These are phyloP conservation scores for Globisporangium acanthophoron DNA, from an alignment of 352 stramenopile genomes.

Conservation along the genomic window DNA sequence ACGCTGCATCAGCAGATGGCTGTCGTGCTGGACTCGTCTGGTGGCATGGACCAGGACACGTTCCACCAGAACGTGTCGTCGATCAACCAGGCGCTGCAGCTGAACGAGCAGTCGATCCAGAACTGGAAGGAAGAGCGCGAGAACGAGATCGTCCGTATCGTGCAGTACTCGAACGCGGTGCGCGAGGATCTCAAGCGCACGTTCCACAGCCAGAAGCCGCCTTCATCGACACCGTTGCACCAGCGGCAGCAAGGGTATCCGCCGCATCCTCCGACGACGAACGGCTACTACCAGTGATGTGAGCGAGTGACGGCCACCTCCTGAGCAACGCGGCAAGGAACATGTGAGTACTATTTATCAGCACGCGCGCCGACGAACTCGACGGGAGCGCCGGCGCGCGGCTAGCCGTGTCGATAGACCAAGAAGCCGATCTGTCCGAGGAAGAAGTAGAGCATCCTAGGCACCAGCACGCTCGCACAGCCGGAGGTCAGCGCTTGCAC, in stretches of 20 bases:
- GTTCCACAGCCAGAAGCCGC: slow-evolving; percentile 23
- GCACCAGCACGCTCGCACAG: not conserved
- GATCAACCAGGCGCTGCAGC: slow-evolving; percentile 41
- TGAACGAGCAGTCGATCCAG: slow-evolving; percentile 31
- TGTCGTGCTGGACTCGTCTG: slow-evolving; percentile 26
- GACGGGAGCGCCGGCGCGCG: not conserved
- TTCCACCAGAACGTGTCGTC: slow-evolving; percentile 38
- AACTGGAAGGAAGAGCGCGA: slow-evolving; percentile 46
- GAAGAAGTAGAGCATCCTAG: slow-evolving; percentile 81
- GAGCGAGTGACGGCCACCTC: not conserved
- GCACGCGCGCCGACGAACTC: not conserved
- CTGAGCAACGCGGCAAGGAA: not conserved
- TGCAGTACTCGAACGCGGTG: slow-evolving; percentile 53
- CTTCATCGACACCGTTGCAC: slow-evolving; percentile 4
- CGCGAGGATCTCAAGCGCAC: slow-evolving; percentile 49
- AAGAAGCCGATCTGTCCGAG: slow-evolving; percentile 77
- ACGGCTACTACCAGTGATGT: not conserved
- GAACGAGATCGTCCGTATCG: slow-evolving; percentile 63
- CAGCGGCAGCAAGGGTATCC: not conserved
- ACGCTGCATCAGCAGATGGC: slow-evolving; percentile 40
- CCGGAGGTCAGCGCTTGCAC: not conserved
- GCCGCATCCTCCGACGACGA: not conserved
- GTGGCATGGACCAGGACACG: slow-evolving; percentile 20
- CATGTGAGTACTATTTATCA: slow-evolving; percentile 1
- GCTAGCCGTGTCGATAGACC: slow-evolving; percentile 63